These are phyloP conservation scores for Xanthoconium stramineum DNA, from an alignment of 768 basidiomycete species.

Conservation along the genomic window DNA sequence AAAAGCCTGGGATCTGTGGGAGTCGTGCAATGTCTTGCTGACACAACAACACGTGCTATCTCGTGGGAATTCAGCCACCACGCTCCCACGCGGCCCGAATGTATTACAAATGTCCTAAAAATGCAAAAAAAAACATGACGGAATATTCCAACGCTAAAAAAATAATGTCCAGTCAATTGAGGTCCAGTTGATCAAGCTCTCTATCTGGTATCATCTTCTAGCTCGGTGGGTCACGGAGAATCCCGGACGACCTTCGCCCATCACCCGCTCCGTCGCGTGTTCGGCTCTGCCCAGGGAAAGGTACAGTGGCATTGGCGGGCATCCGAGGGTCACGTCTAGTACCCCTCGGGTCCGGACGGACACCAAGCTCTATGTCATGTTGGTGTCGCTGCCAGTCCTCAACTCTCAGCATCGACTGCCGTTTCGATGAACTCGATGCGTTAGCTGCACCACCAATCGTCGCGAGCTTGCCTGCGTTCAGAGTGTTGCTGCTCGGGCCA, in stretches of 20 bases:
- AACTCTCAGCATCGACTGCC: slow-evolving; percentile 74
- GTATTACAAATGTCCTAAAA: slow-evolving; percentile 21
- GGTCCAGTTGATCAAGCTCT: not conserved
- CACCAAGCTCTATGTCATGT: slow-evolving; percentile 39
- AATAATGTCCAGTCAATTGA: slow-evolving; percentile 21
- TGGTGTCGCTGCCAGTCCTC: slow-evolving; percentile 84
- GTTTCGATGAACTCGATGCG: slow-evolving; percentile 46
- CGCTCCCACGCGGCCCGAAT: slow-evolving; percentile 12
- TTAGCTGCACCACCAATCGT: slow-evolving; percentile 31
- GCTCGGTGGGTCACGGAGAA: slow-evolving; percentile 41
- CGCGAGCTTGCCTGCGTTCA: slow-evolving; percentile 63
- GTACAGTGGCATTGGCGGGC: slow-evolving; percentile 24
- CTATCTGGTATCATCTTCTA: slow-evolving; percentile 11
- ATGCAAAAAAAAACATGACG: slow-evolving; percentile 4
- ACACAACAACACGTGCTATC: slow-evolving; percentile 28
- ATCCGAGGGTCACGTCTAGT: slow-evolving; percentile 25
- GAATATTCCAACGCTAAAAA: slow-evolving; percentile 22
- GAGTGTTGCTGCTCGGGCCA: slow-evolving; percentile 32
- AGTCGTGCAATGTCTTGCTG: slow-evolving; percentile 18
- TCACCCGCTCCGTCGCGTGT: slow-evolving; percentile 23
- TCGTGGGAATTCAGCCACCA: slow-evolving; percentile 31
- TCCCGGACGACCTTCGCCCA: slow-evolving; percentile 29
- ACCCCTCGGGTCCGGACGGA: slow-evolving; percentile 24
- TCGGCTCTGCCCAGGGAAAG: slow-evolving; percentile 31
- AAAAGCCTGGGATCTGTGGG: slow-evolving; percentile 23